Conservation (phyloP, 495 filamentous ascomycete genomes). For the Neurospora intermedia region DNA sequence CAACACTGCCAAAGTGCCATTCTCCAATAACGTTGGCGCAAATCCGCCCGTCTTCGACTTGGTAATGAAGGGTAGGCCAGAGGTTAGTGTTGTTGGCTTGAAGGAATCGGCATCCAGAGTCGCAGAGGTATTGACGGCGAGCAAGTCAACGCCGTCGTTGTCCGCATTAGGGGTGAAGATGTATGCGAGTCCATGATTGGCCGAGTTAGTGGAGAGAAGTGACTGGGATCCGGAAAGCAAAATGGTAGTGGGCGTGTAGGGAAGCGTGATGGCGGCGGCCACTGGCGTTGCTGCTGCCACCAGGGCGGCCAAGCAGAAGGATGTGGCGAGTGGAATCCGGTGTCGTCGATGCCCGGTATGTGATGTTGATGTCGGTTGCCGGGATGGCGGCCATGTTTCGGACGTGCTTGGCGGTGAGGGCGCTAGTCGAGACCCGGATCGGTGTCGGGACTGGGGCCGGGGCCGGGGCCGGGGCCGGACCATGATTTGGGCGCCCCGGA, state of each 20-base stretch:
- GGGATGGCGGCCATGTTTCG: neutral
- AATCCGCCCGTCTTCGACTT: constrained; percentile 37
- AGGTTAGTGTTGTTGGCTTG: constrained; percentile 44
- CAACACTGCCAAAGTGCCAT: constrained; percentile 59
- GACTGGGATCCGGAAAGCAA: constrained; percentile 42
- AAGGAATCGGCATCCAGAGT: constrained; percentile 42
- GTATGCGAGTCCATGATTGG: constrained; percentile 34
- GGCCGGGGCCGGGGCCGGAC: neutral
- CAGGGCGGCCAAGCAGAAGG: neutral
- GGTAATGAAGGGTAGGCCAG: constrained; percentile 55
- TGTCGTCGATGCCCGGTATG: constrained; percentile 4
- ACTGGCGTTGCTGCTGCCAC: neutral
- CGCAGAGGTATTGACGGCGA: constrained; percentile 52
- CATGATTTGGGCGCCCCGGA: neutral
- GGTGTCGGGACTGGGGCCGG: neutral
- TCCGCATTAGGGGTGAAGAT: constrained; percentile 43
- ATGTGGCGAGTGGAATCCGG: neutral
- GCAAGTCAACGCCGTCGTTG: constrained; percentile 35
- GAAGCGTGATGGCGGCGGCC: constrained; percentile 37
- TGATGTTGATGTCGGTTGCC: neutral
- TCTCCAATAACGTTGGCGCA: constrained; percentile 50
- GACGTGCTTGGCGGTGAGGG: neutral
- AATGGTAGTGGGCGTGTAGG: constrained; percentile 66
- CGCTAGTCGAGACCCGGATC: neutral
- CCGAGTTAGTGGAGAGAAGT: constrained; percentile 20